Percentiles rank a stretch among this genome's conserved stretches.
These are phyloP conservation scores for Geranium incanum DNA, from an alignment of 441 rosid genomes.

Conservation along the genomic window DNA sequence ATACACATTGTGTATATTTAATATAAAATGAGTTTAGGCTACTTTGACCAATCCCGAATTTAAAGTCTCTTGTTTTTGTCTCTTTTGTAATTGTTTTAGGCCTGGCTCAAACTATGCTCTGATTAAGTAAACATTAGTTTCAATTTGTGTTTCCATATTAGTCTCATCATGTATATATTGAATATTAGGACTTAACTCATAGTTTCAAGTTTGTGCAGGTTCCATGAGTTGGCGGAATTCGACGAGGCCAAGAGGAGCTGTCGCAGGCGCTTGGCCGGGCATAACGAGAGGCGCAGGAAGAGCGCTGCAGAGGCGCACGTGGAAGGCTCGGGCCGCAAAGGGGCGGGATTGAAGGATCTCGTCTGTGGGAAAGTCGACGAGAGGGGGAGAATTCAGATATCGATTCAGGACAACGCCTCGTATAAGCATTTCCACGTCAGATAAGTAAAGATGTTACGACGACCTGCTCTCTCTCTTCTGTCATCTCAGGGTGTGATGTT, in stretches of 20 bases:
- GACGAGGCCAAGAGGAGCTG: constrained; percentile 57
- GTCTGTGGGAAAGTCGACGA: constrained; percentile 36
- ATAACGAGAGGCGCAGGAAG: constrained; percentile 59
- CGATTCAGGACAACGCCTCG: constrained; percentile 36
- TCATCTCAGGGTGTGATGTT: constrained; percentile 25
- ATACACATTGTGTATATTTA: no score
- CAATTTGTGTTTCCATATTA: no score
- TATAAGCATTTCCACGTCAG: constrained; percentile 46
- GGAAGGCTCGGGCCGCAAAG: constrained; percentile 28
- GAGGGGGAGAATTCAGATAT: constrained; percentile 33
- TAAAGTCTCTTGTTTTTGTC: no score
- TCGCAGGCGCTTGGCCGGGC: constrained; percentile 53
- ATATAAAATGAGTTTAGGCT: no score
- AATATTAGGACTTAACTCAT: neutral
- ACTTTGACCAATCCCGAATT: no score
- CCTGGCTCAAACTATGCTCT: no score
- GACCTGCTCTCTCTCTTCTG: constrained; percentile 70
- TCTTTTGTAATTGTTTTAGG: no score
- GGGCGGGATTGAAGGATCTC: constrained; percentile 27
- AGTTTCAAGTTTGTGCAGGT: constrained; percentile 24
- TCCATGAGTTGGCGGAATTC: constrained; percentile 50
- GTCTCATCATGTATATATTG: no score
- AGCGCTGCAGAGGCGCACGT: constrained; percentile 25
- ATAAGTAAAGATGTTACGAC: constrained; percentile 13
- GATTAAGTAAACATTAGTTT: no score